Percentiles rank a stretch among this genome's conserved stretches.
These are phyloP conservation scores for Penicillium salamii DNA, from an alignment of 495 filamentous ascomycete species.

Conservation along the genomic window DNA sequence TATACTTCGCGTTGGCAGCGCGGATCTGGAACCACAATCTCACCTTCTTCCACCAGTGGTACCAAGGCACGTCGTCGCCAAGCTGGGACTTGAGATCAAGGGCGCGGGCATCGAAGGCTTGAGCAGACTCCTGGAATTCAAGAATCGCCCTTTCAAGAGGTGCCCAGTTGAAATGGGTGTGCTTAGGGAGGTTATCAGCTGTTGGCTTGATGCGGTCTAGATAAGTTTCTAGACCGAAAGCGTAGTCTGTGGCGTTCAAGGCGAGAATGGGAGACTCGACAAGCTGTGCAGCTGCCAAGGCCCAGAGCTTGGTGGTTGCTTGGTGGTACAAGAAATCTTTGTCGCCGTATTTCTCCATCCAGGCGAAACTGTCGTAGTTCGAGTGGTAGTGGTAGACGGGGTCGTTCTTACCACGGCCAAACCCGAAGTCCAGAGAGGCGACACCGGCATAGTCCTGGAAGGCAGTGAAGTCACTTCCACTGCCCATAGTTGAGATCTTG, in stretches of 20 bases:
- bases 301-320: slow-evolving; percentile 58
- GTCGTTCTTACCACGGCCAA: slow-evolving; percentile 36
- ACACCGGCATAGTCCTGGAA: slow-evolving; percentile 74
- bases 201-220: slow-evolving; percentile 52
- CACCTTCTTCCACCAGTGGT: slow-evolving; percentile 69
- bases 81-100: slow-evolving; percentile 50
- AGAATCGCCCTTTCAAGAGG: slow-evolving; percentile 46
- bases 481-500: slow-evolving; percentile 64
- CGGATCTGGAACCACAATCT: slow-evolving; percentile 55
- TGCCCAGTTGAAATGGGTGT: slow-evolving; percentile 39
- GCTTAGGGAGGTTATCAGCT: slow-evolving; percentile 29
- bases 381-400: slow-evolving; percentile 75
- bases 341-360: slow-evolving; percentile 72
- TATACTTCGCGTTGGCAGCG: slow-evolving; percentile 58
- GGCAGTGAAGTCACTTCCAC: slow-evolving; percentile 71
- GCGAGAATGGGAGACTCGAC: slow-evolving; percentile 46
- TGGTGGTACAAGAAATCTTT: slow-evolving; percentile 59
- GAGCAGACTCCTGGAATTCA: slow-evolving; percentile 44
- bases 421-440: slow-evolving; percentile 61
- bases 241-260: slow-evolving; percentile 50
- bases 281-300: slow-evolving; percentile 44
- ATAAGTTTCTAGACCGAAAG: slow-evolving; percentile 42
- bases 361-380: slow-evolving; percentile 72
- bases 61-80: slow-evolving; percentile 64
- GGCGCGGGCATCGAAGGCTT: slow-evolving; percentile 52